A percentile compares a stretch with the other conserved stretches of the same genome.
Conservation (phyloP, 2,329 filamentous ascomycete species). For the Hyphodiscus sp. region DNA sequence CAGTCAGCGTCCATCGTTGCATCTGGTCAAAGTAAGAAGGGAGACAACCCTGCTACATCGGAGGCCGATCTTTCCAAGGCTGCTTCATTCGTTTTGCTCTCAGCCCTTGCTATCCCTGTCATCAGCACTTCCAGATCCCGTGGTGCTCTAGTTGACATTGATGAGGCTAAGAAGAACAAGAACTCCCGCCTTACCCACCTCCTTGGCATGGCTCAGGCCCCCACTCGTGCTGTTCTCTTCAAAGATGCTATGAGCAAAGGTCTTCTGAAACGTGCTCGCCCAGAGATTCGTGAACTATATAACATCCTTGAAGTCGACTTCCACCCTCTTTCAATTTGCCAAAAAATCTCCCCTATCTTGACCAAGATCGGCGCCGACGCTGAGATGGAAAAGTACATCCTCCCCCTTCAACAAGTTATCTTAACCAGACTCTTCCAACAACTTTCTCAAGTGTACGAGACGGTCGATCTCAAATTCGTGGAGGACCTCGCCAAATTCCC, state of each 20-base stretch:
- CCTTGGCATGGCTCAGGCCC: slow-evolving; percentile 84
- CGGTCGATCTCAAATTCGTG: slow-evolving; percentile 89
- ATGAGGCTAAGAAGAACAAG: slow-evolving; percentile 97
- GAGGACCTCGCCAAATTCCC: slow-evolving; percentile 93
- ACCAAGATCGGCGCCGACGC: slow-evolving; percentile 86
- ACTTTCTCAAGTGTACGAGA: slow-evolving; percentile 97
- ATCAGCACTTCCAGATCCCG: slow-evolving; percentile 97
- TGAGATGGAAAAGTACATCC: slow-evolving; percentile 96
- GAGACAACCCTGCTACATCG: slow-evolving; percentile 84
- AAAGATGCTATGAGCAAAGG: slow-evolving; percentile 94
- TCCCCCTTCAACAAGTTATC: slow-evolving; percentile 95
- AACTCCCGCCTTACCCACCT: slow-evolving; percentile 95
- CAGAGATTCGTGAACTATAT: slow-evolving; percentile 95
- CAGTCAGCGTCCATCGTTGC: slow-evolving; percentile 81
- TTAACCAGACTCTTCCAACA: slow-evolving; percentile 98
- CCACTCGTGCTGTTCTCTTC: slow-evolving; percentile 86
- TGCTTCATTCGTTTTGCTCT: slow-evolving; percentile 91
- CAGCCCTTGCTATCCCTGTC: slow-evolving; percentile 94
- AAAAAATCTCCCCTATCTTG: slow-evolving; percentile 96
- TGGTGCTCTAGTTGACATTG: slow-evolving; percentile 91
- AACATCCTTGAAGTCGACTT: slow-evolving; percentile 99
- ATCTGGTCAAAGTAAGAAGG: slow-evolving; percentile 81
- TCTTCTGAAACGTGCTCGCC: slow-evolving; percentile 82
- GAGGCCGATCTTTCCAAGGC: slow-evolving; percentile 91
- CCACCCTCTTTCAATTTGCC: slow-evolving; percentile 96